Evolutionary conservation across 2,329 filamentous ascomycete species (phyloP), one percentile per base, ranked within the genome.

Genomic region (Stemphylium lycopersici): DNA sequence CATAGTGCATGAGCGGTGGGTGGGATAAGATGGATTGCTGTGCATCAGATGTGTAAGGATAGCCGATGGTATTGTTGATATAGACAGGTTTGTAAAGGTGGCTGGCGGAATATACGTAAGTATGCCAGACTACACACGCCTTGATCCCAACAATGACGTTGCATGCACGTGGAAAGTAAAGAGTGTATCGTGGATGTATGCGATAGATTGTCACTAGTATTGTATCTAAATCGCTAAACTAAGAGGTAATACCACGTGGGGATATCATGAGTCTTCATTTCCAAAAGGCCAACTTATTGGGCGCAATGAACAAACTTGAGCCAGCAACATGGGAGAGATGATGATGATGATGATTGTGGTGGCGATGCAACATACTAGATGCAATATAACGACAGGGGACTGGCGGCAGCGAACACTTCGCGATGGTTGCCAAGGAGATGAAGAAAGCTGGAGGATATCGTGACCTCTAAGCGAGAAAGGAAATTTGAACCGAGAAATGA

Each of bases 401-500:
- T 39, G 37, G 48, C 51, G 52, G 55, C 55, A 43, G 55, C 55
- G 55, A 58, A 58, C 55, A 58, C 55, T 58, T 58, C 55, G 55
- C 55, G 13, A 41, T 24, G 38, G 34, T 52, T 39, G 50, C 48
- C 38, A 39, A 44, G 15, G 15, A 40, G 33, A 24, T 26, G 43
- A 29, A 16, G 34, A 26, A n/a, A 29, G 26, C 26, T 29, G 26
- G 41, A 47, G 54, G 54, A 45, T 57, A 54, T 57, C 55, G 38
- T 57, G 36, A 57, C 55, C 55, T 57, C 55, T 48, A 18, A 24
- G 15, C 13, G 36, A 16, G 29, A 39, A 53, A 15, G 22, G 31
- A 44, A 39, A 39, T 6, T 40, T 40, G 22, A 15, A 44, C 37
- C 39, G 22, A 34, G 4, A 4, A n/a, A n/a, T n/a, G n/a, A n/a